Base-by-base conservation (phyloP, 805 yeast genomes). In the Suhomyces emberorum region DNA sequence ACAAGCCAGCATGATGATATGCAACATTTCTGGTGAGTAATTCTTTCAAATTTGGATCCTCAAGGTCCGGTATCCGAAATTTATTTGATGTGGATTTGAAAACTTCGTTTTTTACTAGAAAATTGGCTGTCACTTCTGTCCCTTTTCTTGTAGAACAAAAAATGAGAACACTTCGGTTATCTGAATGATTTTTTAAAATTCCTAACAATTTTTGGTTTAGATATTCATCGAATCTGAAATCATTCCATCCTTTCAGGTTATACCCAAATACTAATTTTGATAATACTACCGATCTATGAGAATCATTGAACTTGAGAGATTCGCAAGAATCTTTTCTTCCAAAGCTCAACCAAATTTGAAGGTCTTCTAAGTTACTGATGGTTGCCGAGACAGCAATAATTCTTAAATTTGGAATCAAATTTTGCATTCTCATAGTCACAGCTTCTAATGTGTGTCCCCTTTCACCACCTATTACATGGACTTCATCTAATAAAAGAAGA, bases 1-100 rank as follows among this genome's bases (percentile, higher is more conserved):
- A 56, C 28, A 78, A 53, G 1, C 83, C 83, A 3, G 83, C 83
- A 54, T 78, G 80, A 43, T 79, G 83, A 44, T 60, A 75, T 0
- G 74, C 77, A 24, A 79, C 58, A 0, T 80, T 79, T 5, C 42
- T 38, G 4, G 30, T 26, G 1, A 49, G 39, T 11, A 59, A 16
- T 1, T 39, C 51, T 1, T 19, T 15, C n/a, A 69, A 38, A 32
- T 48, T 43, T 4, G 52, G 36, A 12, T 26, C 31, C 4, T 26
- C 19, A 14, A 25, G 35, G 2, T 21, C 23, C 11, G 26, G 26
- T 9, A n/a, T 8, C 7, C 9, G 22, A 6, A 9, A 11, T 5
- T 9, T 9, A 5, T n/a, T 23, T 5, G 12, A n/a, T 7, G 7
- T 11, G 5, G 12, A 6, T 9, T 6, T 6, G 26, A 19, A 5